Conservation (phyloP, 1,139 yeast genomes). For the Debaryomycetaceae sp. region DNA sequence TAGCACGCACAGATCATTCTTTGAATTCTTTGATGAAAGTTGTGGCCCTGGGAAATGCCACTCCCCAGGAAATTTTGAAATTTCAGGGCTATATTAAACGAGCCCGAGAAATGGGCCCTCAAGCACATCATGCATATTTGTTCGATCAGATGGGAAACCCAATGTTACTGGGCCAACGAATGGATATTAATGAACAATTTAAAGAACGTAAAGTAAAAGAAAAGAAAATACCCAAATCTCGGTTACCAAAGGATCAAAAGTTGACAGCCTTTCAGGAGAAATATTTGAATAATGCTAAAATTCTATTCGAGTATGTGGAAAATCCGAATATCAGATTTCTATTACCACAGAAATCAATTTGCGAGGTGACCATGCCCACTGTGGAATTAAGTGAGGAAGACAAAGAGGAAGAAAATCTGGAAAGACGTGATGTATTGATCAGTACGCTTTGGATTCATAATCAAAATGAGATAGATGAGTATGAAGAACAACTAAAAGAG, state of each 20-base stretch:
- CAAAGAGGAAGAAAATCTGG: slow-evolving; percentile 23
- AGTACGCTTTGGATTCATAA: slow-evolving; percentile 65
- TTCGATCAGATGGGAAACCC: slow-evolving; percentile 12
- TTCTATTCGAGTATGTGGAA: slow-evolving; percentile 83
- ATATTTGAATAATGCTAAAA: slow-evolving; percentile 63
- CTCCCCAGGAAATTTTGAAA: slow-evolving; percentile 63
- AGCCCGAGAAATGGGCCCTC: slow-evolving; percentile 75
- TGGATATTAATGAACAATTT: slow-evolving; percentile 13
- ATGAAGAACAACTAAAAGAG: slow-evolving; percentile 35
- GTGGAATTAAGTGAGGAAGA: slow-evolving; percentile 15
- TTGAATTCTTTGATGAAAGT: slow-evolving; percentile 70
- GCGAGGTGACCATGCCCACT: slow-evolving; percentile 51
- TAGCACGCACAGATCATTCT: slow-evolving; percentile 71
- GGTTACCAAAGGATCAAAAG: slow-evolving; percentile 43
- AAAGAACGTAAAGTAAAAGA: slow-evolving; percentile 24
- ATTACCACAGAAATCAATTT: slow-evolving; percentile 71
- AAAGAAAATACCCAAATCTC: slow-evolving; percentile 19
- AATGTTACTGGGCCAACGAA: slow-evolving; percentile 8
- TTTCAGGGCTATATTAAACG: slow-evolving; percentile 77
- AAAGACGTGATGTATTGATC: slow-evolving; percentile 49
- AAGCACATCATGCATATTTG: slow-evolving; percentile 39
- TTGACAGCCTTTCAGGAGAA: slow-evolving; percentile 74
- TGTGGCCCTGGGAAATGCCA: slow-evolving; percentile 80
- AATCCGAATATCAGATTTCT: slow-evolving; percentile 70
- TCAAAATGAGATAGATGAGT: slow-evolving; percentile 44